These are phyloP conservation scores for Blepharisma undulans DNA, from an alignment of 169 alveolate species.

Conservation along the genomic window DNA sequence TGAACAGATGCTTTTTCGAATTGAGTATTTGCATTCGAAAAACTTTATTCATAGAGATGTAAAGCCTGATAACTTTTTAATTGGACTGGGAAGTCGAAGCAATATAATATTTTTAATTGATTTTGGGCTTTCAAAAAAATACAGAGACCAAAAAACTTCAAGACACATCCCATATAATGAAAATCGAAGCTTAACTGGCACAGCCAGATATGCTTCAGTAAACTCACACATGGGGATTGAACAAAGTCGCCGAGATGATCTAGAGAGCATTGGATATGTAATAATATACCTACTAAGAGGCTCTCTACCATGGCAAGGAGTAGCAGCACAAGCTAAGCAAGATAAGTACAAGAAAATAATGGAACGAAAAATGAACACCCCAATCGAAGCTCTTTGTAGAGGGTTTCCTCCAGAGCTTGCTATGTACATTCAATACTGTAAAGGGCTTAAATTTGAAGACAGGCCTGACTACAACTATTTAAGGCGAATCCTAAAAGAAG, in stretches of 20 bases:
- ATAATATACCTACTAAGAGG: slow-evolving; percentile 79
- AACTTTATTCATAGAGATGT: slow-evolving; percentile 82
- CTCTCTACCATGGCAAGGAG: slow-evolving; percentile 88
- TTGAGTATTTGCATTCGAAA: slow-evolving; percentile 73
- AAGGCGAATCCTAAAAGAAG: slow-evolving; percentile 37
- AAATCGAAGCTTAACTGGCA: slow-evolving; percentile 75
- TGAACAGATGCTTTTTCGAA: slow-evolving; percentile 71
- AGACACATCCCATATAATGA: slow-evolving; percentile 84
- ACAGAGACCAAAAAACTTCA: slow-evolving; percentile 69
- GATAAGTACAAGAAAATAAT: slow-evolving; percentile 86
- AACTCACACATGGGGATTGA: slow-evolving; percentile 85
- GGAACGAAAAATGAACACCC: slow-evolving; percentile 85
- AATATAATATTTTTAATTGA: slow-evolving; percentile 76
- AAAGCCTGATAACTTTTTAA: slow-evolving; percentile 85
- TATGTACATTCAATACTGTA: slow-evolving; percentile 62
- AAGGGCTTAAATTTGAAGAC: slow-evolving; percentile 77
- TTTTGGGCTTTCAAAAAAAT: slow-evolving; percentile 81
- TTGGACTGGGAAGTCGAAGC: slow-evolving; percentile 71
- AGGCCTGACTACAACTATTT: slow-evolving; percentile 79
- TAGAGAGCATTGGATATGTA: slow-evolving; percentile 79
- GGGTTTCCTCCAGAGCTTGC: slow-evolving; percentile 80
- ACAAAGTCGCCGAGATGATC: slow-evolving; percentile 79
- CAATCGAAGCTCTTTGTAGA: slow-evolving; percentile 84
- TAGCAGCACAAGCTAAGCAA: slow-evolving; percentile 76
- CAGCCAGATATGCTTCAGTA: slow-evolving; percentile 81